Evolutionary conservation across 768 basidiomycete genomes (phyloP).

Genomic region (Kwoniella pini): DNA sequence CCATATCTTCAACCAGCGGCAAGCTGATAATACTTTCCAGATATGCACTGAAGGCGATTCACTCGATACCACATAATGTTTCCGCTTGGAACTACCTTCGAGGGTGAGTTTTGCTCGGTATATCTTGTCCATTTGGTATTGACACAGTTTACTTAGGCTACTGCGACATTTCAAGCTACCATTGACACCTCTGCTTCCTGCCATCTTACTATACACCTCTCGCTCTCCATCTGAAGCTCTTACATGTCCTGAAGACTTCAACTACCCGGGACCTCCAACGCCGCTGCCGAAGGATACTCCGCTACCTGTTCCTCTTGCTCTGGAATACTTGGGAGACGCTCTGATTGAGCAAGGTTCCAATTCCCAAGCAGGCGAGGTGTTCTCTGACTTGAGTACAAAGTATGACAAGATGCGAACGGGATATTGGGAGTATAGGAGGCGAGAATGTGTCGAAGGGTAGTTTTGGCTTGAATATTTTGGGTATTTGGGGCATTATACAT

Average conservation of each 20-base stretch:
- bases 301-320: constrained; percentile 72
- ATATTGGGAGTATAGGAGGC: constrained; percentile 47
- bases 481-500: not conserved
- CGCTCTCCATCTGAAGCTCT: constrained; percentile 31
- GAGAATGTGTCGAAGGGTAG: constrained; percentile 26
- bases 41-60: constrained; percentile 78
- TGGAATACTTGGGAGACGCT: constrained; percentile 28
- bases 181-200: constrained; percentile 62
- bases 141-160: constrained; percentile 27
- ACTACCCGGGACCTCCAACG: constrained; percentile 20
- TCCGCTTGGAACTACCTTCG: constrained; percentile 98
- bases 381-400: constrained; percentile 28
- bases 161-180: constrained; percentile 66
- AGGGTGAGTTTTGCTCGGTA: constrained; percentile 55
- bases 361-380: constrained; percentile 32
- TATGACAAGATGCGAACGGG: constrained; percentile 50
- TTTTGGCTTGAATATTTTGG: not conserved
- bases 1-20: not conserved
- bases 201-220: constrained; percentile 67
- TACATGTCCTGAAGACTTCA: constrained; percentile 30
- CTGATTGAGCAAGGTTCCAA: constrained; percentile 11
- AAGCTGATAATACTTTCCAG: constrained; percentile 55
- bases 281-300: constrained; percentile 61
- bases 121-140: constrained; percentile 5
- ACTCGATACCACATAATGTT: constrained; percentile 84